Evolutionary conservation across 345 rosid species (phyloP), one percentile per base, ranked within the genome.

Genomic region (Garcia nutans): DNA sequence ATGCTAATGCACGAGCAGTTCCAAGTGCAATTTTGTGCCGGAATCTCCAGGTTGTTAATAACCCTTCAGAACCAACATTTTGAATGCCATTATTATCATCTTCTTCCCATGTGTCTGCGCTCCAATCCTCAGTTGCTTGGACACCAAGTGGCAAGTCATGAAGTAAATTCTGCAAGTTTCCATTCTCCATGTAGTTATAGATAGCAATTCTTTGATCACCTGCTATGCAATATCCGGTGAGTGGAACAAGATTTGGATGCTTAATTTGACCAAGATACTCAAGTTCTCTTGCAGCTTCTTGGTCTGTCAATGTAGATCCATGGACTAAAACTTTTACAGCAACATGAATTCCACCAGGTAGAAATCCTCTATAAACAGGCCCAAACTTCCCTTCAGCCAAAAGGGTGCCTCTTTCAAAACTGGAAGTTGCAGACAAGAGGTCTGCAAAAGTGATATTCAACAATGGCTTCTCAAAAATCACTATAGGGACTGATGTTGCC

Each of bases 171-270:
- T 92, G 97, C 88, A 95, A 83, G 92, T 90, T 95, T 49, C 99
- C 99, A 1, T 95, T 91, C 88, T 92, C 97, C 99, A 95, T 95
- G 77, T 92, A 95, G 79, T 95, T 96, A 54, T 95, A 95, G 13
- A 95, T 91, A 16, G 97, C 97, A 33, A 95, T 95, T 85, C 97
- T 84, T 79, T 95, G 99, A 58, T 92, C 97, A 70, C 99, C 95
- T 0, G 97, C 97, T 71, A 95, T 77, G 91, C 99, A 95, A 37
- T 90, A 95, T 65, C 97, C 97, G 6, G 93, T 90, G 65, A 95
- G 64, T 0, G 99, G 99, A 67, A 95, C 99, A 64, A 95, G 97
- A 78, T 92, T 92, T 0, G 90, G 90, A 77, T 95, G 99, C 62
- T 87, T 95, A 80, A 95, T 89, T 70, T 96, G 85, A 68, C 99